phyloP scores from a whole-genome alignment of 352 stramenopile species.

The Pythium biforme region DNA sequence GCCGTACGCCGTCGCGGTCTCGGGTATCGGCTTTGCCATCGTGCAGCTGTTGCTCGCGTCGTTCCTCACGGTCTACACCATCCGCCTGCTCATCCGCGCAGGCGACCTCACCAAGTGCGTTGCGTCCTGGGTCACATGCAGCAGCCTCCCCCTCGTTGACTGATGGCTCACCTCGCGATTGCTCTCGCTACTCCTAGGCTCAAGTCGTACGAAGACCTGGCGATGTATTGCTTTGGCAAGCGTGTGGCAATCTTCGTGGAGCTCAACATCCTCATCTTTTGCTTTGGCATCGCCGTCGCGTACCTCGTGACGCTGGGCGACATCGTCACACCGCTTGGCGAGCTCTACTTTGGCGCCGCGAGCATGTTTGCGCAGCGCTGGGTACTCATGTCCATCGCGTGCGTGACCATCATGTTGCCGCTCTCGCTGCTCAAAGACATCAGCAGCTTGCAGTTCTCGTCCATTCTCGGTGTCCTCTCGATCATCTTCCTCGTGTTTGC shows the following conservation, averaged over 20 bases:
- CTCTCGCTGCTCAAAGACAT: slow-evolving; percentile 84
- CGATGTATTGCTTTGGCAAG: slow-evolving; percentile 81
- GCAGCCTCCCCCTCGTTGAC: no score
- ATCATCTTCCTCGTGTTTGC: slow-evolving; percentile 86
- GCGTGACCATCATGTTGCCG: slow-evolving; percentile 74
- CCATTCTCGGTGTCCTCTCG: slow-evolving; percentile 77
- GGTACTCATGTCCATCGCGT: slow-evolving; percentile 82
- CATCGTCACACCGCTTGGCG: slow-evolving; percentile 73
- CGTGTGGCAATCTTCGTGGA: slow-evolving; percentile 84
- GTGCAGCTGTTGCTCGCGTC: slow-evolving; percentile 66
- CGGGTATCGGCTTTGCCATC: slow-evolving; percentile 72
- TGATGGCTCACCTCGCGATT: no score
- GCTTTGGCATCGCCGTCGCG: slow-evolving; percentile 81
- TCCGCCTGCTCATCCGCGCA: slow-evolving; percentile 75
- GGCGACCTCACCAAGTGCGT: slow-evolving; percentile 77
- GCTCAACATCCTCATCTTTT: slow-evolving; percentile 85
- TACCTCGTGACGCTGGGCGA: slow-evolving; percentile 85
- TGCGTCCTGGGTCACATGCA: background rate
- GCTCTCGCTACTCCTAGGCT: slow-evolving; percentile 39
- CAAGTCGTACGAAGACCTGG: slow-evolving; percentile 86
- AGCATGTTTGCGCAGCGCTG: slow-evolving; percentile 66
- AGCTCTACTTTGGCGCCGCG: slow-evolving; percentile 63
- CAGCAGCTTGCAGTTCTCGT: slow-evolving; percentile 84
- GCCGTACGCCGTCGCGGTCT: slow-evolving; percentile 79
- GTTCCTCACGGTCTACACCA: slow-evolving; percentile 79